Percentiles rank a stretch among this genome's conserved stretches.
These are phyloP conservation scores for Ophiostoma ulmi DNA, from an alignment of 2,329 filamentous ascomycete genomes.

Conservation along the genomic window DNA sequence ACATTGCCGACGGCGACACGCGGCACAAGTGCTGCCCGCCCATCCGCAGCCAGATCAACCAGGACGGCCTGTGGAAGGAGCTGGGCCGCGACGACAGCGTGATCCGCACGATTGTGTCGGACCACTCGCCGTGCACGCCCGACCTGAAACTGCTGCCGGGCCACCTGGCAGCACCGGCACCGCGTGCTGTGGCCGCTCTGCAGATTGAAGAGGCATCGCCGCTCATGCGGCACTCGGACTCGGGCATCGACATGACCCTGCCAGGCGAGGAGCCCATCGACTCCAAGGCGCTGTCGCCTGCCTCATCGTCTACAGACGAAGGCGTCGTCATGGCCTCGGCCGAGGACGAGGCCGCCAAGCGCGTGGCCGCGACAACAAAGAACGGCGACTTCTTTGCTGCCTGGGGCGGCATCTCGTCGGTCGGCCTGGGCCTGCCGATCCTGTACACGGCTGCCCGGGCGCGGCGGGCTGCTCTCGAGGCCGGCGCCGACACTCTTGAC, in stretches of 20 bases:
- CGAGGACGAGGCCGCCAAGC: conserved; percentile 29
- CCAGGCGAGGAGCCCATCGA: conserved; percentile 27
- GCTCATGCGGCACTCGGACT: conserved; percentile 47
- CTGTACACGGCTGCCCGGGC: conserved; percentile 71
- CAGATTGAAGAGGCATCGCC: conserved; percentile 28
- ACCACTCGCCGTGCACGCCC: conserved; percentile 94
- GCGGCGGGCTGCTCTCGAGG: conserved; percentile 42
- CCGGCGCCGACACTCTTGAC: conserved; percentile 9
- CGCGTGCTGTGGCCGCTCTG: conserved; percentile 12
- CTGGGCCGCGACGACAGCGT: conserved; percentile 65
- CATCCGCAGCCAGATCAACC: conserved; percentile 75
- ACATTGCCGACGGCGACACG: conserved; percentile 78
- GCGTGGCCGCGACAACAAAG: conserved; percentile 28
- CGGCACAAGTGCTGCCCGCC: conserved; percentile 94
- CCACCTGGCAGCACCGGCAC: conserved; percentile 43
- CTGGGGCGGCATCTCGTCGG: conserved; percentile 93
- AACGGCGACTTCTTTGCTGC: conserved; percentile 86
- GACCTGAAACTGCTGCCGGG: conserved; percentile 82
- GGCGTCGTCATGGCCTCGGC: conserved; percentile 24
- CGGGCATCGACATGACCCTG: conserved; percentile 47
- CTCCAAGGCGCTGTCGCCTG: neutral
- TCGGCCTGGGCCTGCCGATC: conserved; percentile 87
- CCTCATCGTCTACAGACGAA: conserved; percentile 20
- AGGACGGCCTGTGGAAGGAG: conserved; percentile 83
- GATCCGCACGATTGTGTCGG: conserved; percentile 86